Evolutionary conservation across 352 stramenopile genomes (phyloP), one percentile per base, ranked within the genome.

Genomic region (Globisporangium barbulae): DNA sequence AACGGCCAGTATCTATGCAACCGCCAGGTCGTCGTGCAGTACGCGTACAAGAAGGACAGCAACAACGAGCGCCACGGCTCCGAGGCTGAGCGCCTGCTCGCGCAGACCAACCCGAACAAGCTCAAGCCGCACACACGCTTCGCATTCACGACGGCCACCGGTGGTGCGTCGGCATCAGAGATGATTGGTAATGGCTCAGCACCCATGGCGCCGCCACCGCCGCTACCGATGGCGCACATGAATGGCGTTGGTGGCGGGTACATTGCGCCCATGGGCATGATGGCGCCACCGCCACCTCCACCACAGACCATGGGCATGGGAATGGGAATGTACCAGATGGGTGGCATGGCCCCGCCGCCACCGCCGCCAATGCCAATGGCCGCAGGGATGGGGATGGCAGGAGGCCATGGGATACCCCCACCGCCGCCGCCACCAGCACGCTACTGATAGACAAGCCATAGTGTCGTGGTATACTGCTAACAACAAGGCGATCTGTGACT

Each of bases 1-100:
- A 96, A 99, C 78, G 93, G 93, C 53, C 97, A 99, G 77, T 99
- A 96, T 73, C 76, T 99, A 49, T 98, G 95, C 73, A 99, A 99
- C 73, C 80, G 97, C 7, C 95, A 98, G 70, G 98, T 99, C 67
- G 84, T 97, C 39, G 97, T 99, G 10, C 94, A 99, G 75, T 99
- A 99, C 80, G 97, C 97, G 10, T 99, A 98, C 78, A 99, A 99
- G 80, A 98, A 98, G 70, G 96, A 98, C 68, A 96, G 86, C 50
- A 80, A 94, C 45, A 90, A 93, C 39, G 94, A 98, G 66, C 79
- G 94, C 25, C 94, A 98, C 67, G 94, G 94, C 17, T 96, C 91
- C 1, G 82, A 96, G 56, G 91, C 91, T 44, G 91, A 97, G 69
- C 76, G 90, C 10, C 64, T 97, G 52, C 67, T 97, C 35, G 90